Evolutionary conservation across 108 stramenopile genomes (phyloP).

Genomic region (Stephanodiscus triporus): DNA sequence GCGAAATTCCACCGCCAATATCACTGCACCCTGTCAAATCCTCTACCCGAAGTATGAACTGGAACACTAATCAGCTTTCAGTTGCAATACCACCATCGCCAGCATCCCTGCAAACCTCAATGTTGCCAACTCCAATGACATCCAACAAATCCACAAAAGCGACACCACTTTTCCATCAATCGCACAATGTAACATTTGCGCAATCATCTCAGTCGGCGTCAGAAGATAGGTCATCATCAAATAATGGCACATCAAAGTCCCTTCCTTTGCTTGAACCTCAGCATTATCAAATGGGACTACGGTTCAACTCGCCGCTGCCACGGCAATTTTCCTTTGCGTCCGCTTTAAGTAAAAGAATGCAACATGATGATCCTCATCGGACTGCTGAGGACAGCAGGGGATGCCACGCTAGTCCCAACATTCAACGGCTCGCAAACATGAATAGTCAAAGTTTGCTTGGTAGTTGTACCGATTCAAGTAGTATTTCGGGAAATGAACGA

Average conservation of each 20-base stretch:
- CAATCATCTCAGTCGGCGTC: too few relatives aligned
- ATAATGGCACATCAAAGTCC: not conserved
- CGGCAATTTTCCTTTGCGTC: constrained; percentile 24
- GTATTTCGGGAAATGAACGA: not conserved
- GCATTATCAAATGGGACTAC: not conserved
- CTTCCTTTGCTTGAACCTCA: not conserved
- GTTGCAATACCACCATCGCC: constrained; percentile 6
- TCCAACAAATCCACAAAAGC: not conserved
- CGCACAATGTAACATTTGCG: not conserved
- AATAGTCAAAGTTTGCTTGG: not conserved
- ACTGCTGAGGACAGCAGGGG: not conserved
- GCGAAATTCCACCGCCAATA: not conserved
- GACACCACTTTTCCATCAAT: not conserved
- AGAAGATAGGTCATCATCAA: not conserved
- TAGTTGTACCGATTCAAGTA: constrained; percentile 3
- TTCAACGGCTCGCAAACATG: not conserved
- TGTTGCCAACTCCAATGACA: constrained; percentile 3
- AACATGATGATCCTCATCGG: not conserved
- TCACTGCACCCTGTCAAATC: not conserved
- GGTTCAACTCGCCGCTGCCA: not conserved
- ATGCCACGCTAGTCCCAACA: not conserved
- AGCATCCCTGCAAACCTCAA: not conserved
- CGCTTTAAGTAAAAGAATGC: not conserved
- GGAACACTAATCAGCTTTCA: not conserved
- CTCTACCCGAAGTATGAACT: not conserved